These are phyloP conservation scores for Saturnispora gosingensis DNA, from an alignment of 805 yeast genomes.

Conservation along the genomic window DNA sequence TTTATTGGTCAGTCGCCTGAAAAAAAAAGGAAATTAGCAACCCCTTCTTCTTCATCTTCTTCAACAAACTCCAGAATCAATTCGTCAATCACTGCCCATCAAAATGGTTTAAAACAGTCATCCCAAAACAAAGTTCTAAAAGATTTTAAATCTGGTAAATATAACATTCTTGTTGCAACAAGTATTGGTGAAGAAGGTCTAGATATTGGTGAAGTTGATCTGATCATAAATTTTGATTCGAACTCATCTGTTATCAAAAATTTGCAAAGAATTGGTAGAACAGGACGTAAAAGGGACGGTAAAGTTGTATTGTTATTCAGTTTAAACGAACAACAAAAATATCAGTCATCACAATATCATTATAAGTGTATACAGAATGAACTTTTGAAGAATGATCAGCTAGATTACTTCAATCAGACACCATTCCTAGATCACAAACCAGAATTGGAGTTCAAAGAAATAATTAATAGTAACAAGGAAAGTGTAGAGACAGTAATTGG, in stretches of 20 bases:
- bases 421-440: neutral
- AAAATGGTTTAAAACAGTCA: constrained; percentile 85
- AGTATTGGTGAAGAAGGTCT: constrained; percentile 98
- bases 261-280: constrained; percentile 95
- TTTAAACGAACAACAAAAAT: constrained; percentile 66
- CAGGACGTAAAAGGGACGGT: constrained; percentile 93
- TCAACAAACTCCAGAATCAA: constrained; percentile 30
- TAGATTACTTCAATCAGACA: neutral
- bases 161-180: constrained; percentile 85
- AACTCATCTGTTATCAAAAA: constrained; percentile 90
- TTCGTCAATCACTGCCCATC: constrained; percentile 68
- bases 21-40: constrained; percentile 34
- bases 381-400: constrained; percentile 26
- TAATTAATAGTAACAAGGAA: neutral
- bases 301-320: constrained; percentile 67
- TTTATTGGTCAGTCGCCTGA: constrained; percentile 89
- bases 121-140: constrained; percentile 71
- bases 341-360: constrained; percentile 76
- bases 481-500: neutral
- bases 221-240: constrained; percentile 87
- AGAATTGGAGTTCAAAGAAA: neutral
- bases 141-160: constrained; percentile 61
- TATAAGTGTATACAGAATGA: constrained; percentile 69
- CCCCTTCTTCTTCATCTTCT: neutral
- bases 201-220: constrained; percentile 96